A percentile compares a stretch with the other conserved stretches of the same genome.
Evolutionary conservation across 1,284 basidiomycete genomes (phyloP).

Genomic region (Tilletia caries): DNA sequence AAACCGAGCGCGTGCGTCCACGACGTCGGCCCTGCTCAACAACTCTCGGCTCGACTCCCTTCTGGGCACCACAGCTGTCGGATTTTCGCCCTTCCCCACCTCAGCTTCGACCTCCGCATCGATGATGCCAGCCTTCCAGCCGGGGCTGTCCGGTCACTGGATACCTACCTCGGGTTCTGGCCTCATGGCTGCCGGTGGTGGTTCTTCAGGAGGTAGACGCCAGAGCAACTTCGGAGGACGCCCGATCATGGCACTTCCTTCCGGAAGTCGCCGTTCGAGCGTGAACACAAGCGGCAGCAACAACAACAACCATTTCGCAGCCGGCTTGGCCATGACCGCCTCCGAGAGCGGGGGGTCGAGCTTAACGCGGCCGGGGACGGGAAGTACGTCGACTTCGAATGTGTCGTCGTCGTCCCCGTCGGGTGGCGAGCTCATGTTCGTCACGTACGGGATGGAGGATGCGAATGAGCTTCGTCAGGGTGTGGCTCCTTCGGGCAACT

Average conservation of each 20-base stretch:
- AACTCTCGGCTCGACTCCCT: not conserved
- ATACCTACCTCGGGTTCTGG: too few relatives aligned
- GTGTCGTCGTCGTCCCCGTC: not conserved
- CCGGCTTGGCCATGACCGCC: not conserved
- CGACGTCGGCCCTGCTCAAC: not conserved
- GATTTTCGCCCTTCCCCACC: not conserved
- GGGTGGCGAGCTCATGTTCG: constrained; percentile 9
- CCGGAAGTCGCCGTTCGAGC: not conserved
- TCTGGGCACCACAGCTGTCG: not conserved
- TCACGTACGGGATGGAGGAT: constrained; percentile 9
- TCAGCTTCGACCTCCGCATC: too few relatives aligned
- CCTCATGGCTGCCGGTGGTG: too few relatives aligned
- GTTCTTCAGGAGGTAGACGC: too few relatives aligned
- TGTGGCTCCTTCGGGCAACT: constrained; percentile 1
- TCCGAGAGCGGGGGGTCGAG: not conserved
- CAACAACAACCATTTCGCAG: too few relatives aligned
- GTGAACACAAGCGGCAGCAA: not conserved
- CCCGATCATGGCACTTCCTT: too few relatives aligned
- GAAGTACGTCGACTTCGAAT: not conserved
- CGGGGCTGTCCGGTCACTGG: too few relatives aligned
- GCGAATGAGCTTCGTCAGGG: constrained; percentile 3
- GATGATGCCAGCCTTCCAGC: too few relatives aligned
- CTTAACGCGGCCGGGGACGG: not conserved
- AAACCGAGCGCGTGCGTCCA: not conserved
- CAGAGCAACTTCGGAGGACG: too few relatives aligned